phyloP scores from a whole-genome alignment of 345 rosid genomes.

The Hirschfeldia incana region DNA sequence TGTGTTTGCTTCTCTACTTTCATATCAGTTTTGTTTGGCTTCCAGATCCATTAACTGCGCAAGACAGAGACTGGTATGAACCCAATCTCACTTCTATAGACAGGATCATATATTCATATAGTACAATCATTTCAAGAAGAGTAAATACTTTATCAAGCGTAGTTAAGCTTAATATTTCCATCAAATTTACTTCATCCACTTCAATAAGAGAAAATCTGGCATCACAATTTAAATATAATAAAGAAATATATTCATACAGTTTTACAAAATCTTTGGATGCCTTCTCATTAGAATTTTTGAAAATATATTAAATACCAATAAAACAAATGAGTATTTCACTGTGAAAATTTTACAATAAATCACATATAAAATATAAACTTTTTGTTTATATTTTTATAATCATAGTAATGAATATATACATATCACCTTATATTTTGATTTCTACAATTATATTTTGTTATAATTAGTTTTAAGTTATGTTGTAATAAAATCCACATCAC shows the following conservation, averaged over 20 bases:
- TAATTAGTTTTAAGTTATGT: background rate
- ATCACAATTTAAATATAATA: background rate
- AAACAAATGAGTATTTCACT: no score
- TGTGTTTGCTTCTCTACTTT: constrained; percentile 48
- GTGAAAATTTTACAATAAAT: no score
- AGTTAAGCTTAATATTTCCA: constrained; percentile 41
- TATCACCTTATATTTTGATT: background rate
- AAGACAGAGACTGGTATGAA: no score
- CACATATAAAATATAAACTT: background rate
- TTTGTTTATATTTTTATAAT: background rate
- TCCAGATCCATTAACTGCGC: no score
- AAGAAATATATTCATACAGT: background rate
- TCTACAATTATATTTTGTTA: no score
- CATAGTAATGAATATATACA: background rate
- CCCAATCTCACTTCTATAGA: no score
- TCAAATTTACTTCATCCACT: constrained; percentile 60
- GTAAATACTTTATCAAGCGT: constrained; percentile 50
- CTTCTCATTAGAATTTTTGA: no score
- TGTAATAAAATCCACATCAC: background rate
- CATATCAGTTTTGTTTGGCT: constrained; percentile 70
- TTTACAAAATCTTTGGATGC: background rate
- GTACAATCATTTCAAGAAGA: constrained; percentile 46
- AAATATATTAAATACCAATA: no score
- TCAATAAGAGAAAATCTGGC: constrained; percentile 62
- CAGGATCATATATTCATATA: constrained; percentile 19